Percentiles rank a stretch among this genome's conserved stretches.
Conservation (phyloP, 345 rosid genomes). For the Eucalyptus pauciflora region DNA sequence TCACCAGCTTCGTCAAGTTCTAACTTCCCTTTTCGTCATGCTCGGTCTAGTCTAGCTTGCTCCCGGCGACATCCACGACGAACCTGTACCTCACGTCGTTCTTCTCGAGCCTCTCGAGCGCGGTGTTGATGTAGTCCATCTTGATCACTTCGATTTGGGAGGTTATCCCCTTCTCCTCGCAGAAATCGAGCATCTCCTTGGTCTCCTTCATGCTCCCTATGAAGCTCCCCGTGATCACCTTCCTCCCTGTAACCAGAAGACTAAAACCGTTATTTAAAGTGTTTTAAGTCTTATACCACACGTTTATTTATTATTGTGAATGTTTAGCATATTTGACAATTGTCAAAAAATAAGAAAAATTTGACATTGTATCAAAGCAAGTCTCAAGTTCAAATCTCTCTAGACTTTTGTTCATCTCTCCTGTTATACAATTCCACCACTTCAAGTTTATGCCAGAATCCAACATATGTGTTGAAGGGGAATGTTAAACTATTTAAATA, state of each 20-base stretch:
- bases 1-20: background rate
- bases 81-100: constrained; percentile 59
- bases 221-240: constrained; percentile 43
- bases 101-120: constrained; percentile 50
- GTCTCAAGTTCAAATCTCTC: background rate
- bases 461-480: background rate
- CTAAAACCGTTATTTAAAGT: background rate
- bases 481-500: background rate
- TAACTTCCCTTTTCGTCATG: background rate
- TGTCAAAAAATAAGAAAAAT: rapidly evolving
- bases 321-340: background rate
- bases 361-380: background rate
- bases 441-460: background rate
- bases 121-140: constrained; percentile 37
- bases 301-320: background rate
- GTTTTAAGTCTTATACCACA: background rate
- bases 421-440: background rate
- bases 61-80: constrained; percentile 46
- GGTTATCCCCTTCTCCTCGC: constrained; percentile 41
- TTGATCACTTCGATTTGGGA: constrained; percentile 45
- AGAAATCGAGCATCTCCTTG: constrained; percentile 35
- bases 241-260: constrained; percentile 24
- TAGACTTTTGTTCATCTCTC: background rate
- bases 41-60: constrained; percentile 14
- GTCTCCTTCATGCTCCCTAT: constrained; percentile 51